Base-by-base conservation (phyloP, 2,329 filamentous ascomycete species). In the Trichoderma asperellum region DNA sequence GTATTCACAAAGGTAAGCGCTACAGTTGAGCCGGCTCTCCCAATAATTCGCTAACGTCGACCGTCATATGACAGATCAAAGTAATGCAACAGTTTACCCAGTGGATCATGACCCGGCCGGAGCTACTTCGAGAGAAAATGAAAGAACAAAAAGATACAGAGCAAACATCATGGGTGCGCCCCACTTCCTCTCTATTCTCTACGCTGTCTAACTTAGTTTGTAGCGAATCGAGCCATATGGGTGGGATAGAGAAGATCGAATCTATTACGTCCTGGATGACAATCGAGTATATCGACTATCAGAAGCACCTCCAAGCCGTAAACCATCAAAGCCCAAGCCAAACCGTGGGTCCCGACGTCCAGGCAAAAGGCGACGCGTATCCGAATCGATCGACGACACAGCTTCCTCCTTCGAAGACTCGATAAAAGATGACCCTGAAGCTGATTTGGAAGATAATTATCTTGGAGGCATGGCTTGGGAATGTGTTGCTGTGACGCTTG, bases 181-280 rank as follows among this genome's bases (percentile, higher is more conserved):
- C 8, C 35, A 12, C 49, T 5, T 21, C 47, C 10, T 59, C 14
- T 24, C 16, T 32, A 14, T 35, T 34, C 49, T 16, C n/a, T 18
- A 32, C 32, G 27, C 49, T n/a, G 32, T 70, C 71, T 78, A 68
- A 79, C 53, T 27, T 8, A 24, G 16, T 5, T 29, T 24, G 10
- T 65, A 91, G 89, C 84, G 89, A 70, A 93, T 96, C 73, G 92
- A 95, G 75, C 91, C 92, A 0, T 90, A 91, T 71, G 96, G 96
- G 11, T 98, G 93, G 89, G 96, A 99, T 78, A 86, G 89, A 27
- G 86, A 97, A 58, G 94, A 97, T 72, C 90, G 93, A 47, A 90
- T 89, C 43, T 97, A 98, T 77, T 97, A 91, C 76, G 90, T 98
- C 3, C 86, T 99, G 4, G 95, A 98, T 75, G 96, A 99, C 78